phyloP scores from a whole-genome alignment of 2,329 filamentous ascomycete genomes.

The Stemphylium vesicarium region DNA sequence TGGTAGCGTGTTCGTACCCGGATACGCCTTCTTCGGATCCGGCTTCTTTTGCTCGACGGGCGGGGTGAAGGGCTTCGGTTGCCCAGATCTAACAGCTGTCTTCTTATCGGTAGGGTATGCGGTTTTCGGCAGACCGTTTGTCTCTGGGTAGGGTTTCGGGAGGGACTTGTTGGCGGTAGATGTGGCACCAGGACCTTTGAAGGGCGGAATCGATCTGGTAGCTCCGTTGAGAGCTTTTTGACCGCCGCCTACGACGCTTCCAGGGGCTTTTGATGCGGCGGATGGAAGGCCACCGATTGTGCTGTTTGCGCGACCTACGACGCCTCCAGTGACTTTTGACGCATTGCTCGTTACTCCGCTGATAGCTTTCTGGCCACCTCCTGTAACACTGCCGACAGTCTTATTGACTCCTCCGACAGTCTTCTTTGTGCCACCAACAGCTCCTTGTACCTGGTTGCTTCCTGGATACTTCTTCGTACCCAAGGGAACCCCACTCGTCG shows the following conservation, averaged over 20 bases:
- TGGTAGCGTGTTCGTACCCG: conserved; percentile 40
- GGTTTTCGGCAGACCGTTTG: conserved; percentile 21
- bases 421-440: conserved; percentile 26
- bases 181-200: conserved; percentile 9
- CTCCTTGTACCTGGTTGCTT: conserved; percentile 22
- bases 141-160: conserved; percentile 14
- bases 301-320: conserved; percentile 21
- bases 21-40: conserved; percentile 32
- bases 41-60: conserved; percentile 22
- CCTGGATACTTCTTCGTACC: conserved; percentile 41
- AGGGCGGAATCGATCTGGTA: conserved; percentile 9
- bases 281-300: conserved; percentile 11
- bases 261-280: conserved; percentile 12
- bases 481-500: conserved; percentile 25
- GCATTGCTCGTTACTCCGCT: conserved; percentile 10
- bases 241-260: conserved; percentile 10
- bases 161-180: conserved; percentile 12
- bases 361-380: conserved; percentile 17
- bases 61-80: conserved; percentile 35
- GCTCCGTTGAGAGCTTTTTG: conserved; percentile 20
- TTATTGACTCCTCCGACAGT: conserved; percentile 22
- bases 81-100: conserved; percentile 34
- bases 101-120: conserved; percentile 32
- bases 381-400: conserved; percentile 21
- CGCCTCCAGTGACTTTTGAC: conserved; percentile 13